These are phyloP conservation scores for Bothriochloa decipiens DNA, from an alignment of 176 grass and related monocot species.

Conservation along the genomic window DNA sequence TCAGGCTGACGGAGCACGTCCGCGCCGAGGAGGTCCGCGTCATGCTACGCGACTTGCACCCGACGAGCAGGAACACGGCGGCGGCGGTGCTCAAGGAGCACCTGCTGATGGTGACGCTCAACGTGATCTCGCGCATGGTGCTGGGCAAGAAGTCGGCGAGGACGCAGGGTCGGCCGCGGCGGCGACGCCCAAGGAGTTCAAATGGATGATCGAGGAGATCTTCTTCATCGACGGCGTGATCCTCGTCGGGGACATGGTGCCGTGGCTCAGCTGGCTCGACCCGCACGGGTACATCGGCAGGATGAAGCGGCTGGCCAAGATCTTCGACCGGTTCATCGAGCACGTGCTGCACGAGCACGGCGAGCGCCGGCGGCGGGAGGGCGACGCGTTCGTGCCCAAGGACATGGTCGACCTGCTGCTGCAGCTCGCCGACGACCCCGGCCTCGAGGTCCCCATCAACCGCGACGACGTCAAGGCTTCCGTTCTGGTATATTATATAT, in stretches of 20 bases:
- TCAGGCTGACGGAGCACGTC: background rate
- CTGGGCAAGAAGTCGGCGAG: slow-evolving; percentile 3
- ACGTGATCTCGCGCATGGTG: slow-evolving; percentile 7
- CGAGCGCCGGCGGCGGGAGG: background rate
- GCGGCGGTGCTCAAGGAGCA: background rate
- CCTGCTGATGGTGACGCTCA: background rate
- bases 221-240: background rate
- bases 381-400: background rate
- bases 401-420: slow-evolving; percentile 6
- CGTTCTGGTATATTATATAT: background rate
- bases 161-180: background rate
- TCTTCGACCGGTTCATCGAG: background rate
- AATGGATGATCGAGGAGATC: slow-evolving; percentile 18
- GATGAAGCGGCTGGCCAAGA: background rate
- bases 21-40: background rate
- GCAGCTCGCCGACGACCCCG: background rate
- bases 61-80: too few species aligned
- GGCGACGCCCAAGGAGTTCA: background rate
- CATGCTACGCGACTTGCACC: background rate
- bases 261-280: background rate
- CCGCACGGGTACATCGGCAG: background rate
- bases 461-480: slow-evolving; percentile 4
- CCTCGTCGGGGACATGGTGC: background rate
- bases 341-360: background rate
- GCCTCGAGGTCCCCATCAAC: background rate